A percentile compares a stretch with the other conserved stretches of the same genome.
These are phyloP conservation scores for Pseudopithomyces maydicus DNA, from an alignment of 2,329 filamentous ascomycete species.

Conservation along the genomic window DNA sequence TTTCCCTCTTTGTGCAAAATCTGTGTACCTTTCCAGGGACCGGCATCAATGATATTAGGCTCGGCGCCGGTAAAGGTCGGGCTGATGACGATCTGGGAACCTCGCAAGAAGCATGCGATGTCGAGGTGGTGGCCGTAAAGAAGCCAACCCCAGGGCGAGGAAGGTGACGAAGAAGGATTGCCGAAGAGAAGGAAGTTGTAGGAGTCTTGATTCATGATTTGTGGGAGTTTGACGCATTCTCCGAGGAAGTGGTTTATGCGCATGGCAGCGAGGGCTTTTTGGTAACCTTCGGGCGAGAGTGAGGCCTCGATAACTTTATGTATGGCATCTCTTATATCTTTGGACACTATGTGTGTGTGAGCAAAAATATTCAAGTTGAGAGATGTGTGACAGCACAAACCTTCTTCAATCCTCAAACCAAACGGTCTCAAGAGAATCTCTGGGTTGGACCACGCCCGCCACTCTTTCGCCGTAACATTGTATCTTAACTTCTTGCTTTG, in stretches of 20 bases:
- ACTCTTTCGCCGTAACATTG: conserved; percentile 72
- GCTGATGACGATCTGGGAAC: conserved; percentile 68
- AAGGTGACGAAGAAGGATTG: conserved; percentile 56
- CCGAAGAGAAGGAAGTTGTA: conserved; percentile 80
- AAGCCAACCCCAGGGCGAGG: conserved; percentile 70
- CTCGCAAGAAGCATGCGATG: conserved; percentile 71
- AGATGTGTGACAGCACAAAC: conserved; percentile 12
- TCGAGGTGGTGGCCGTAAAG: conserved; percentile 83
- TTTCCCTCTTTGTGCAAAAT: conserved; percentile 70
- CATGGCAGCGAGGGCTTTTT: conserved; percentile 72
- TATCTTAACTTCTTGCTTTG: conserved; percentile 59
- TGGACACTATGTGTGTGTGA: conserved; percentile 25
- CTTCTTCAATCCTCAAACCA: conserved; percentile 72
- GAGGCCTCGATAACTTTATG: conserved; percentile 62
- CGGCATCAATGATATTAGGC: conserved; percentile 73
- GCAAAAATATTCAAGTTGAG: neutral
- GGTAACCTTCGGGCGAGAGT: conserved; percentile 72
- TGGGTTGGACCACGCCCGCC: conserved; percentile 74
- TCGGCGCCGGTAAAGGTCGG: conserved; percentile 83
- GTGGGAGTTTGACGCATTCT: conserved; percentile 64
- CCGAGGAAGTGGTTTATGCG: conserved; percentile 77
- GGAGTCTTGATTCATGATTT: conserved; percentile 73
- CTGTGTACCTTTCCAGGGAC: conserved; percentile 65
- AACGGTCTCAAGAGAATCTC: conserved; percentile 73
- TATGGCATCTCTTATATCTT: conserved; percentile 48